These are phyloP conservation scores for Nasturtium officinale DNA, from an alignment of 345 rosid genomes.

Conservation along the genomic window DNA sequence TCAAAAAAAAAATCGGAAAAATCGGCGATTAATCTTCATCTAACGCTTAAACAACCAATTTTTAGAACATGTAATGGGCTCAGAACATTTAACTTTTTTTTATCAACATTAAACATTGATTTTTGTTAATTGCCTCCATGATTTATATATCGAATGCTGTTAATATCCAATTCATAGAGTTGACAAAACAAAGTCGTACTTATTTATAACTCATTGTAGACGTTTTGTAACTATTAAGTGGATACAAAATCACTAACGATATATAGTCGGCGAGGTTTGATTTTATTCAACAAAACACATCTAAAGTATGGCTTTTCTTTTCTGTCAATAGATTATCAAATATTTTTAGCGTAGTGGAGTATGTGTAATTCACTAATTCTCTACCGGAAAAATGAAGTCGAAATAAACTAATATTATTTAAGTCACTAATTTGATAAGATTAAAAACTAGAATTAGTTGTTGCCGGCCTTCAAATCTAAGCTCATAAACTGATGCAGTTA, in stretches of 20 bases:
- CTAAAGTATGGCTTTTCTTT: neutral
- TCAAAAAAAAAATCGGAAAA: too few relatives aligned
- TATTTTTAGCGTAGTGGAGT: conserved; percentile 7
- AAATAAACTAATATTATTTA: neutral
- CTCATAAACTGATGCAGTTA: neutral
- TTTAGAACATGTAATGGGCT: neutral
- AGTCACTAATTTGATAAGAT: neutral
- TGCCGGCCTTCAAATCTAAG: conserved; percentile 13
- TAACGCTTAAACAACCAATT: too few relatives aligned
- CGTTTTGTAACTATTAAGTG: neutral
- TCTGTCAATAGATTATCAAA: neutral
- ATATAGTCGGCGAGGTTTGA: conserved; percentile 5
- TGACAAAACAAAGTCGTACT: conserved; percentile 25
- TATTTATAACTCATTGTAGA: conserved; percentile 4
- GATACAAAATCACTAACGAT: conserved; percentile 11
- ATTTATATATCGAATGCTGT: neutral
- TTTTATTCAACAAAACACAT: conserved; percentile 10
- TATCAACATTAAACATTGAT: neutral
- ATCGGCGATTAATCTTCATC: too few relatives aligned
- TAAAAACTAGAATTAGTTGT: neutral
- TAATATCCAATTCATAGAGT: neutral
- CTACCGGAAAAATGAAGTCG: neutral
- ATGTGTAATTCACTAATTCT: neutral
- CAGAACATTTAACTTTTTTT: neutral
- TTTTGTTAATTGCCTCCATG: conserved; percentile 38